phyloP scores from a whole-genome alignment of 768 basidiomycete species.

The Xerocomus spinulosus region DNA sequence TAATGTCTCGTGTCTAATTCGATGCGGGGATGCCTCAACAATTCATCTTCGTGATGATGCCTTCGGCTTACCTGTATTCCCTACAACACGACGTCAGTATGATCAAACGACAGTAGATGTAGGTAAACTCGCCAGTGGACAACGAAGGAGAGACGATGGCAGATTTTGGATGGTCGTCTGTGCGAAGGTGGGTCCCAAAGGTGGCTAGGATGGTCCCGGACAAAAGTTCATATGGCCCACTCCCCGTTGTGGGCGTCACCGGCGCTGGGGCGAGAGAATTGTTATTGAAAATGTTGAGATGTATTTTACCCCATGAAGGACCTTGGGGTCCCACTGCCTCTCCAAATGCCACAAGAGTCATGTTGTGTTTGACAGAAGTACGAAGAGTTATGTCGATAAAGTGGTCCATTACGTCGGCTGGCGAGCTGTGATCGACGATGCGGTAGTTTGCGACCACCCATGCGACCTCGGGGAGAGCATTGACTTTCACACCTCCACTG shows the following conservation, averaged over 20 bases:
- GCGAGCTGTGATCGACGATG: slow-evolving; percentile 32
- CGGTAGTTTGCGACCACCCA: slow-evolving; percentile 34
- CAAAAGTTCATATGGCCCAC: slow-evolving; percentile 37
- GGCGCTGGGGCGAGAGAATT: slow-evolving; percentile 39
- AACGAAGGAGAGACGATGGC: slow-evolving; percentile 36
- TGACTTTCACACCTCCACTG: slow-evolving; percentile 40
- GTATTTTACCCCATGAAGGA: slow-evolving; percentile 34
- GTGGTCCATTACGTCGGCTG: slow-evolving; percentile 6
- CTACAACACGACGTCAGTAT: slow-evolving; percentile 11
- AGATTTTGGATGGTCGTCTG: slow-evolving; percentile 19
- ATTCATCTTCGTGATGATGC: background rate
- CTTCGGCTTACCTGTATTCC: slow-evolving; percentile 21
- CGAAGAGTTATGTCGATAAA: slow-evolving; percentile 9
- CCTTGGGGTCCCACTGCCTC: slow-evolving; percentile 20
- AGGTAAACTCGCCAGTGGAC: slow-evolving; percentile 15
- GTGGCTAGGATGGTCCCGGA: slow-evolving; percentile 43
- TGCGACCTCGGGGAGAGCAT: slow-evolving; percentile 43
- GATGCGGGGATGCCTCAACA: too few species aligned
- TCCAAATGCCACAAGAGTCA: slow-evolving; percentile 41
- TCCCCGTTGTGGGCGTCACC: slow-evolving; percentile 35
- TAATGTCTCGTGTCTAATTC: too few species aligned
- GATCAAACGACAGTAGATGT: background rate
- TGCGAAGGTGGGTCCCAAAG: slow-evolving; percentile 30
- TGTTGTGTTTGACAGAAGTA: slow-evolving; percentile 34
- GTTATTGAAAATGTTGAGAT: slow-evolving; percentile 34